Conservation (phyloP, 768 basidiomycete genomes). For the Kondoa subrosea region DNA sequence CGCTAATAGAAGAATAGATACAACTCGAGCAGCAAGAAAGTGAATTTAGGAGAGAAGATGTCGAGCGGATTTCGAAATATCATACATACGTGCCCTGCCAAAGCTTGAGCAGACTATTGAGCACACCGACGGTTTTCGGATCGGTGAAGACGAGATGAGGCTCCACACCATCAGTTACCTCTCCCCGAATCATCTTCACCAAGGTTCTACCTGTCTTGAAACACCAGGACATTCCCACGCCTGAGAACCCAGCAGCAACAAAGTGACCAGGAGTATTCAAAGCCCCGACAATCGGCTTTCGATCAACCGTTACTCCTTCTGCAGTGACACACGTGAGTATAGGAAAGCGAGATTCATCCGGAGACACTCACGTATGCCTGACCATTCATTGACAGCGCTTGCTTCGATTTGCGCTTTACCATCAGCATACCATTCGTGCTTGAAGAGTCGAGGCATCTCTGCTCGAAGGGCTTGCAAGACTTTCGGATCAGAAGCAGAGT, state of each 20-base stretch:
- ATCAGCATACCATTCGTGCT: background rate
- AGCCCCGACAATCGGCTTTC: background rate
- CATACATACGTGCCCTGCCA: background rate
- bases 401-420: background rate
- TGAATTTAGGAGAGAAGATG: too few species aligned
- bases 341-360: background rate
- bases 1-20: too few species aligned
- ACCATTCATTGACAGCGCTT: background rate
- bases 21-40: too few species aligned
- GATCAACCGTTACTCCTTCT: background rate
- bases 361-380: background rate
- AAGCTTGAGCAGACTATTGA: background rate
- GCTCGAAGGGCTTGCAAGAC: background rate
- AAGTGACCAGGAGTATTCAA: background rate
- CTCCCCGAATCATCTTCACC: background rate
- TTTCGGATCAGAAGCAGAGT: background rate
- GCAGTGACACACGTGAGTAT: background rate
- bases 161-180: background rate
- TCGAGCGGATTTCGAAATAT: too few species aligned
- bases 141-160: background rate
- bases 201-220: background rate
- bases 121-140: background rate
- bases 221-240: background rate
- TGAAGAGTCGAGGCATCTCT: background rate
- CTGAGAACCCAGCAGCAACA: background rate